A percentile compares a stretch with the other conserved stretches of the same genome.
Conservation (phyloP, 129 eudicot genomes). For the Chrysanthemum makinoi region DNA sequence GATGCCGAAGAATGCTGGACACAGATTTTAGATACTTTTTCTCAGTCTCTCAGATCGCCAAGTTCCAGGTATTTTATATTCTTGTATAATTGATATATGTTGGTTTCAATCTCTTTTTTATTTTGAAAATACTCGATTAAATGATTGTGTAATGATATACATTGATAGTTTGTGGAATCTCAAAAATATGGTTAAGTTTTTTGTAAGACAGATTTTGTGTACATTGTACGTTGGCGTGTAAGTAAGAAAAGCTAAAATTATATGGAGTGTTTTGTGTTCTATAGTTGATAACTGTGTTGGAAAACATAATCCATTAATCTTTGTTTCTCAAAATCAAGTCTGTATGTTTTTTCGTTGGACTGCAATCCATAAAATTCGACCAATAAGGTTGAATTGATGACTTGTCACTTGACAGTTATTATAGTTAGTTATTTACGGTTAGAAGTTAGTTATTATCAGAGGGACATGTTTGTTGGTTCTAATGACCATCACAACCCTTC, state of each 20-base stretch:
- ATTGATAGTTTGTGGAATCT: neutral
- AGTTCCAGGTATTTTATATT: constrained; percentile 54
- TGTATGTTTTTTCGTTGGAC: too few relatives aligned
- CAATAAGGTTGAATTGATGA: too few relatives aligned
- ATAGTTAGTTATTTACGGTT: too few relatives aligned
- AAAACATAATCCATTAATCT: too few relatives aligned
- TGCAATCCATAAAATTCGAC: too few relatives aligned
- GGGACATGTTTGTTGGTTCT: too few relatives aligned
- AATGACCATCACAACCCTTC: too few relatives aligned
- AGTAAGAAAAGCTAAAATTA: neutral
- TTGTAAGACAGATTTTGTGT: neutral
- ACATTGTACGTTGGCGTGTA: constrained; percentile 2
- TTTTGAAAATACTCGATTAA: neutral
- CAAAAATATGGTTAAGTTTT: neutral
- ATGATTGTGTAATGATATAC: constrained; percentile 12
- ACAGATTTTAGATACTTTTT: constrained; percentile 82
- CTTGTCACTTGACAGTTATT: too few relatives aligned
- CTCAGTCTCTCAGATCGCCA: constrained; percentile 68
- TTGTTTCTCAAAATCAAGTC: too few relatives aligned
- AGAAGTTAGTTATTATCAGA: too few relatives aligned
- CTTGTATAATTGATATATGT: neutral
- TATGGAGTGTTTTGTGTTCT: constrained; percentile 7
- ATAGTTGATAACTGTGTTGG: constrained; percentile 13
- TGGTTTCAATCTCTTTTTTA: neutral
- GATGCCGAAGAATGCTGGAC: constrained; percentile 99